Percentiles rank a stretch among this genome's conserved stretches.
These are phyloP conservation scores for Rhododendron williamsianum DNA, from an alignment of 148 eudicot species.

Conservation along the genomic window DNA sequence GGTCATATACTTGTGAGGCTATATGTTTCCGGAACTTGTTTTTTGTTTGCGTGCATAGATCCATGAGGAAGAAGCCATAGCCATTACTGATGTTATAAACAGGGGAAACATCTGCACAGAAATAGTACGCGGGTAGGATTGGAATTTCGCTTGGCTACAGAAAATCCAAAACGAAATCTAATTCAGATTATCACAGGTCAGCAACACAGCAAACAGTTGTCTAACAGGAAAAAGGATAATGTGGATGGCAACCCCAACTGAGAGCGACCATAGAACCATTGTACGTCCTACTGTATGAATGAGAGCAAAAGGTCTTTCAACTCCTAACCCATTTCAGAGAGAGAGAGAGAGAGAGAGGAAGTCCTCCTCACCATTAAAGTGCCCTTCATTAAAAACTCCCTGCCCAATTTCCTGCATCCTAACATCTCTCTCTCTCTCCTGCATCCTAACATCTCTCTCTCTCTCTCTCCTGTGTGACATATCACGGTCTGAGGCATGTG, in stretches of 20 bases:
- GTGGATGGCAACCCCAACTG: slow-evolving; percentile 14
- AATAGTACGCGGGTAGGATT: background rate
- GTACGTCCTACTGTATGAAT: slow-evolving; percentile 1
- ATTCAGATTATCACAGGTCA: slow-evolving; percentile 14
- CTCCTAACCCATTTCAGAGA: slow-evolving; percentile 7
- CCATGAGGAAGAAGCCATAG: background rate
- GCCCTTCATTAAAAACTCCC: slow-evolving; percentile 16
- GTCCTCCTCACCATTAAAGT: background rate
- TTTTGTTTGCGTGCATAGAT: background rate
- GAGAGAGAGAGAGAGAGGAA: background rate
- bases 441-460: background rate
- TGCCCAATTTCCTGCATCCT: slow-evolving; percentile 11
- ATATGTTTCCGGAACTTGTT: background rate
- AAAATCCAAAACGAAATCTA: slow-evolving; percentile 49
- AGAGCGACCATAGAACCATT: slow-evolving; percentile 33
- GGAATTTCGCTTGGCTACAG: slow-evolving; percentile 4
- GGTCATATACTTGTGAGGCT: background rate
- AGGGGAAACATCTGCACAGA: background rate
- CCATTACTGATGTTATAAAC: no score
- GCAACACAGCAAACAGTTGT: slow-evolving; percentile 5
- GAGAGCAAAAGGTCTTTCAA: slow-evolving; percentile 11
- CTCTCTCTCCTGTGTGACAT: slow-evolving; percentile 9
- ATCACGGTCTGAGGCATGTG: slow-evolving; percentile 23
- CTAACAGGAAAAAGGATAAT: background rate
- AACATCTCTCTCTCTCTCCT: background rate